phyloP scores from a whole-genome alignment of 352 stramenopile species.

The Globisporangium viniferum region DNA sequence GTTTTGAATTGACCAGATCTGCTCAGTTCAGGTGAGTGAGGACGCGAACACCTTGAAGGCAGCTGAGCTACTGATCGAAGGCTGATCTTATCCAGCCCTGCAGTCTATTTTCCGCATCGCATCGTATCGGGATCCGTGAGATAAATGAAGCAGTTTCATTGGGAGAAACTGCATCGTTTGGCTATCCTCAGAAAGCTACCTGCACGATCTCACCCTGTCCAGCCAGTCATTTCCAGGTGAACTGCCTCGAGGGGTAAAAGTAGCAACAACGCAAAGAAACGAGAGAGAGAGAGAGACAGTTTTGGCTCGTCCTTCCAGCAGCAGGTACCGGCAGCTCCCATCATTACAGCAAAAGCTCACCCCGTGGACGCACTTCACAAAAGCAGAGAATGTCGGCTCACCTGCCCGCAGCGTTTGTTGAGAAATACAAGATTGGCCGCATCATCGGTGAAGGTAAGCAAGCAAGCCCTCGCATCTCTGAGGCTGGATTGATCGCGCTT shows the following conservation, averaged over 20 bases:
- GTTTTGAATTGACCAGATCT: neutral
- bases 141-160: constrained; percentile 5
- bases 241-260: neutral
- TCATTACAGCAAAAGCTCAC: neutral
- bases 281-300: neutral
- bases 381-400: constrained; percentile 43
- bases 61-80: neutral
- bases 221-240: neutral
- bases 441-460: constrained; percentile 62
- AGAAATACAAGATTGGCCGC: constrained; percentile 81
- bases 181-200: constrained; percentile 1
- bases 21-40: neutral
- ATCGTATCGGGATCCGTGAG: neutral
- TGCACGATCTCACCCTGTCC: neutral
- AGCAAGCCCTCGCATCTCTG: neutral
- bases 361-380: neutral
- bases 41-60: neutral
- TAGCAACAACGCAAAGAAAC: neutral
- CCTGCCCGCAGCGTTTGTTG: constrained; percentile 49
- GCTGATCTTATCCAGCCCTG: neutral
- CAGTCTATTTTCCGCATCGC: neutral
- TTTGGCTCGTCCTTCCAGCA: constrained; percentile 1
- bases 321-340: neutral
- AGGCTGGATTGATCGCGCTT: neutral
- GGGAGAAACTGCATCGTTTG: neutral